A percentile compares a stretch with the other conserved stretches of the same genome.
Evolutionary conservation across 176 grass and related monocot genomes (phyloP).

Genomic region (Triticum turgidum): DNA sequence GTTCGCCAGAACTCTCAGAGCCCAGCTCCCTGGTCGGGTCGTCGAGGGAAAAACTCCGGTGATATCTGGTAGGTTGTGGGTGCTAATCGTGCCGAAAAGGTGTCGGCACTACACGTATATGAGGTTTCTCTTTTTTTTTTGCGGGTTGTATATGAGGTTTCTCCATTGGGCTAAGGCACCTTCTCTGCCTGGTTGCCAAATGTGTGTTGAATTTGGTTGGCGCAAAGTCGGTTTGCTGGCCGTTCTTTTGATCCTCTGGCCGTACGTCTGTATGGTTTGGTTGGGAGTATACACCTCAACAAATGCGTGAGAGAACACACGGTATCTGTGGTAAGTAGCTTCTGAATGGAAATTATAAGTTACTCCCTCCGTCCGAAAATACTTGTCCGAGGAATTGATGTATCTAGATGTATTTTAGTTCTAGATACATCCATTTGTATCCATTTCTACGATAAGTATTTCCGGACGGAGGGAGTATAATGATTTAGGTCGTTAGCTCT

Average conservation of each 20-base stretch:
- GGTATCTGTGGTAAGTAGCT: too few species aligned
- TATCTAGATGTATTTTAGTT: too few species aligned
- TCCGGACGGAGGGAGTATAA: too few species aligned
- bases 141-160: not conserved
- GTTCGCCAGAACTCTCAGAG: not conserved
- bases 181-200: not conserved
- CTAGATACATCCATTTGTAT: too few species aligned
- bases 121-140: not conserved
- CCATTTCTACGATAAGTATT: too few species aligned
- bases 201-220: not conserved
- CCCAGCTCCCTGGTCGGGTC: not conserved
- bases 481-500: too few species aligned
- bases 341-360: too few species aligned
- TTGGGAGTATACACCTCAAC: not conserved
- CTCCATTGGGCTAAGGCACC: not conserved
- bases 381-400: too few species aligned
- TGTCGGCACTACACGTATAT: not conserved
- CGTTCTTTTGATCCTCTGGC: not conserved
- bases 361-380: too few species aligned
- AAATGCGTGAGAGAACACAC: not conserved
- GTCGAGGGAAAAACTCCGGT: conserved; percentile 7
- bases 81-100: not conserved
- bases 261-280: not conserved
- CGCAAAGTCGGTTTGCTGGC: not conserved
- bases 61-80: conserved; percentile 1